Conservation (phyloP, 345 rosid species). For the Euphorbia pulcherrima region DNA sequence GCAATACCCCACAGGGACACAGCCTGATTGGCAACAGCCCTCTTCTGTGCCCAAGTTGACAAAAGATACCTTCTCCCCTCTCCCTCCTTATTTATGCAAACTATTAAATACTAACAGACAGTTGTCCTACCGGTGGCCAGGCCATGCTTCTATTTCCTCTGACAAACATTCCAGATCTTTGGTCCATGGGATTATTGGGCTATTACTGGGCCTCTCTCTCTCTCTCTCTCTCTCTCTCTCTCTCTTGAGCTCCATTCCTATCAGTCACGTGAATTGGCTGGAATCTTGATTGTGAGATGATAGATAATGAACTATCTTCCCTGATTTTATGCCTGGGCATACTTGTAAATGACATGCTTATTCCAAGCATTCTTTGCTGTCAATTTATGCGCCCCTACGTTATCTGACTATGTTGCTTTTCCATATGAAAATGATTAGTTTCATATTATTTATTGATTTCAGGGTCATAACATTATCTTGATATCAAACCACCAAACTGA, state of each 20-base stretch:
- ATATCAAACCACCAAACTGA: conserved; percentile 97
- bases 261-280: background rate
- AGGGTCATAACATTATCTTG: conserved; percentile 86
- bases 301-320: background rate
- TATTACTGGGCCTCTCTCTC: no score
- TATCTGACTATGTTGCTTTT: conserved; percentile 1
- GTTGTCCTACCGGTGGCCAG: no score
- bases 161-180: no score
- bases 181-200: no score
- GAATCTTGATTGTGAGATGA: background rate
- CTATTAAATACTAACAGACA: no score
- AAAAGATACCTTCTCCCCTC: no score
- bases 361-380: background rate
- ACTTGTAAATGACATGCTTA: background rate
- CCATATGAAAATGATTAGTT: conserved; percentile 12
- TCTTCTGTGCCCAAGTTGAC: no score
- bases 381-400: background rate
- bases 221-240: no score
- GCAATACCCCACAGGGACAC: no score
- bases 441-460: conserved; percentile 28
- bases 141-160: no score
- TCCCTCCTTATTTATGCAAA: no score
- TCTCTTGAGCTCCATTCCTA: background rate
- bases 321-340: background rate
- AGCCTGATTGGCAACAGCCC: no score